Conservation (phyloP, 2,329 filamentous ascomycete species). For the Botryotinia narcissicola region DNA sequence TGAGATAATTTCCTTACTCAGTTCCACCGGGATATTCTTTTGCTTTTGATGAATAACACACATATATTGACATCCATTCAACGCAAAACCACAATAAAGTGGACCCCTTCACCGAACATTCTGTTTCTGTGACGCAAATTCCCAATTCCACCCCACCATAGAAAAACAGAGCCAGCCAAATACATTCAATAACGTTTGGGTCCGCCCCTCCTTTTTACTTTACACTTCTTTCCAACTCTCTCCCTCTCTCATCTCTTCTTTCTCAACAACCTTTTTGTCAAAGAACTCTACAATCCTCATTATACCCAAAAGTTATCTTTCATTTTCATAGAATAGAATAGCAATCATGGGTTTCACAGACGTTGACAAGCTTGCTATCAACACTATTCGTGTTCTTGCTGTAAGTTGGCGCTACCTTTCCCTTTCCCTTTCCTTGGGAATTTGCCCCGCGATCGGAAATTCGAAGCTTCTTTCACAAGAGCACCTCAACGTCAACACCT, state of each 20-base stretch:
- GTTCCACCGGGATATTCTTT: background rate
- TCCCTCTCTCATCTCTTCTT: constrained; percentile 9
- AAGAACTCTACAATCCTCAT: background rate
- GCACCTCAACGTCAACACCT: constrained; percentile 20
- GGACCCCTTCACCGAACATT: constrained; percentile 11
- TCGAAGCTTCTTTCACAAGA: constrained; percentile 33
- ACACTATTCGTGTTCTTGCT: constrained; percentile 95
- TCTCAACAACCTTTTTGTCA: background rate
- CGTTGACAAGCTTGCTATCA: constrained; percentile 86
- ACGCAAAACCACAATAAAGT: constrained; percentile 7
- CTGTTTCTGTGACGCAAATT: constrained; percentile 11
- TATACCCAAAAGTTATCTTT: constrained; percentile 2
- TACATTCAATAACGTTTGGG: background rate
- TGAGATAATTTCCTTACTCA: background rate
- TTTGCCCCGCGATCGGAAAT: constrained; percentile 40
- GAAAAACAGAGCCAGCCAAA: background rate
- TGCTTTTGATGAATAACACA: background rate
- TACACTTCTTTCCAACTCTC: constrained; percentile 9
- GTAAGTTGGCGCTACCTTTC: constrained; percentile 57
- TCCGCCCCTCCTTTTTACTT: constrained; percentile 15
- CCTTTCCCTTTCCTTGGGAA: constrained; percentile 27
- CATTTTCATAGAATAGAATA: constrained; percentile 16
- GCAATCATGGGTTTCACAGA: constrained; percentile 79
- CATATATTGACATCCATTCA: background rate
- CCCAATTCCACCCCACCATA: constrained; percentile 13